A percentile compares a stretch with the other conserved stretches of the same genome.
phyloP scores from a whole-genome alignment of 139 green algal species.

The Zygnema circumcarinatum region DNA sequence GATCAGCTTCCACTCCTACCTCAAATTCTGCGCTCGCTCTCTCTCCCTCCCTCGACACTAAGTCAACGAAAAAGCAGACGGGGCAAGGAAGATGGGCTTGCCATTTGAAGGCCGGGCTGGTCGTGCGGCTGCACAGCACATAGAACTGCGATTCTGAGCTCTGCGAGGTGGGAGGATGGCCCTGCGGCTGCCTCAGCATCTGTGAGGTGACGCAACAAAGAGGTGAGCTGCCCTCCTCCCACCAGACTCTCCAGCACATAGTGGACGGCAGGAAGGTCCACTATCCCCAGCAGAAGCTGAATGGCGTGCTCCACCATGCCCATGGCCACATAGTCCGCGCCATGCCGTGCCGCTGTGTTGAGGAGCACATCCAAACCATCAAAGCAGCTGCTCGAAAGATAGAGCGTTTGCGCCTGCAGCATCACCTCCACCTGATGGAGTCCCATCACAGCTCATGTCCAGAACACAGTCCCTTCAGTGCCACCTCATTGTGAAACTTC shows the following conservation, averaged over 20 bases:
- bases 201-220: not conserved
- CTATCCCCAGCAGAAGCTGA: not conserved
- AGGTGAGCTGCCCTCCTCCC: not conserved
- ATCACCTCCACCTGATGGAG: constrained; percentile 48
- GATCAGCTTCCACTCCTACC: no score
- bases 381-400: constrained; percentile 9
- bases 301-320: not conserved
- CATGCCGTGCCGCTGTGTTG: not conserved
- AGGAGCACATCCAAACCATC: constrained; percentile 51
- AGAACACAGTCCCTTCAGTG: not conserved
- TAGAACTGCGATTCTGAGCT: not conserved
- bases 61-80: no score
- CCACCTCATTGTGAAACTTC: not conserved
- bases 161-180: not conserved
- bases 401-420: constrained; percentile 30
- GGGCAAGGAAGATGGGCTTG: no score
- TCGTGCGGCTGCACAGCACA: not conserved
- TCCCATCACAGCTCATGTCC: not conserved
- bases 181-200: not conserved
- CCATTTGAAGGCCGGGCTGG: not conserved
- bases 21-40: no score
- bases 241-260: constrained; percentile 30
- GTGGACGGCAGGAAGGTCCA: constrained; percentile 17
- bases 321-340: constrained; percentile 2
- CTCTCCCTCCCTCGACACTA: no score